Conservation (phyloP, 2,329 filamentous ascomycete genomes). For the Fusarium coffeatum region DNA sequence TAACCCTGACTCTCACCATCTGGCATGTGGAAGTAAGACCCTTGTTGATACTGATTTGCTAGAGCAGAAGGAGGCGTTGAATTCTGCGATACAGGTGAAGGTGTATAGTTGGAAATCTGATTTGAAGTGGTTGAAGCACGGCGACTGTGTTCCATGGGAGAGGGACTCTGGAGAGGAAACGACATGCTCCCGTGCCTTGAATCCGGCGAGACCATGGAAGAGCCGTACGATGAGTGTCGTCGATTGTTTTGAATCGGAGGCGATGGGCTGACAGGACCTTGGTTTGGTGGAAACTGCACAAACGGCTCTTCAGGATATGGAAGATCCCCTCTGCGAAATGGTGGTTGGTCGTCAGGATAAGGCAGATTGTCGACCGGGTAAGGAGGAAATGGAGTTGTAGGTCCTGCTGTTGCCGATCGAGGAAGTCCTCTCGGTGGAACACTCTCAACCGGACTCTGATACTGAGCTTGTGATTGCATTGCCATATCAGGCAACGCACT, state of each 20-base stretch:
- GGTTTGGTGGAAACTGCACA: constrained; percentile 1
- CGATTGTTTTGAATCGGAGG: constrained; percentile 18
- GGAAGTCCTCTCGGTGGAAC: constrained; percentile 36
- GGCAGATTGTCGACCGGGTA: constrained; percentile 36
- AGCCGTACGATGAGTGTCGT: constrained; percentile 45
- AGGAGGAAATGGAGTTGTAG: constrained; percentile 23
- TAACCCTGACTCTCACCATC: constrained; percentile 38
- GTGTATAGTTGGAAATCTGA: constrained; percentile 29
- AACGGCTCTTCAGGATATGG: constrained; percentile 35
- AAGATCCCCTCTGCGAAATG: neutral
- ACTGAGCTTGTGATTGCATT: constrained; percentile 19
- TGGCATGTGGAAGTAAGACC: constrained; percentile 39
- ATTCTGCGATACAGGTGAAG: constrained; percentile 43
- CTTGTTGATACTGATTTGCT: constrained; percentile 25
- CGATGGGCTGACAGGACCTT: neutral
- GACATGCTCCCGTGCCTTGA: constrained; percentile 47
- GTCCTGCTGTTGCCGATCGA: constrained; percentile 31
- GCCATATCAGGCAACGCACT: constrained; percentile 41
- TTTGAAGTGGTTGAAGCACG: constrained; percentile 38
- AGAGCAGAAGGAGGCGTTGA: constrained; percentile 36
- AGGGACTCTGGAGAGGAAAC: constrained; percentile 45
- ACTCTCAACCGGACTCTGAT: constrained; percentile 28
- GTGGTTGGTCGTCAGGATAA: constrained; percentile 24
- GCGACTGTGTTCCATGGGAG: constrained; percentile 45
- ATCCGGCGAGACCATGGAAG: constrained; percentile 44